Evolutionary conservation across 805 yeast species (phyloP), one percentile per base, ranked within the genome.

Genomic region (Zygosaccharomyces rouxii): DNA sequence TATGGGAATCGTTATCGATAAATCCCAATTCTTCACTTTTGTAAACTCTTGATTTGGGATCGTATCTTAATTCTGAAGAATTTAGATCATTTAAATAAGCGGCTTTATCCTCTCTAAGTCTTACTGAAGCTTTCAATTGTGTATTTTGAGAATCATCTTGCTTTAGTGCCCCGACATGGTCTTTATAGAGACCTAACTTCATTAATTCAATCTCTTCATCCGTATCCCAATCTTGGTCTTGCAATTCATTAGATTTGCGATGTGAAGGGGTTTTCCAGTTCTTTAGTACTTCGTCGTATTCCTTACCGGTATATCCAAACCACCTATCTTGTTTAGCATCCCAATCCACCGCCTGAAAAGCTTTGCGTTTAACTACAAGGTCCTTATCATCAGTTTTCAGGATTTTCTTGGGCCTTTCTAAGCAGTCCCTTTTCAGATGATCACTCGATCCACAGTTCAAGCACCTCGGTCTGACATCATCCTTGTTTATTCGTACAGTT

Each of bases 61-160:
- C 80, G 56, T 77, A 77, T 19, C 73, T 71, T 6, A 76, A 64
- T 37, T 72, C 75, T 23, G 67, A 72, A 1, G 74, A 60, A 52
- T 73, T 70, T 9, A 78, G 67, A 38, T 82, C 74, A 60, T 79
- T 69, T 57, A 79, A 59, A 71, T 88, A 80, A 53, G 79, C 66
- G n/a, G 96, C 95, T 35, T 80, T 80, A 59, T 89, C 96, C 52
- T 82, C 85, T 46, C 90, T 63, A 28, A 85, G 79, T 42, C 96
- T 68, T 0, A 85, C 75, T 3, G 64, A 55, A n/a, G 64, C 56
- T 41, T 50, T 48, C 11, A 50, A 39, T n/a, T 47, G 42, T 18
- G 55, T 41, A 21, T 53, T 51, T 6, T 51, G 41, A 7, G 50
- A 46, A 29, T 55, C 51, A 46, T 63, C 57, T 35, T 54, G 47